Evolutionary conservation across 2,329 filamentous ascomycete genomes (phyloP).

Genomic region (Fusarium decemcellulare): DNA sequence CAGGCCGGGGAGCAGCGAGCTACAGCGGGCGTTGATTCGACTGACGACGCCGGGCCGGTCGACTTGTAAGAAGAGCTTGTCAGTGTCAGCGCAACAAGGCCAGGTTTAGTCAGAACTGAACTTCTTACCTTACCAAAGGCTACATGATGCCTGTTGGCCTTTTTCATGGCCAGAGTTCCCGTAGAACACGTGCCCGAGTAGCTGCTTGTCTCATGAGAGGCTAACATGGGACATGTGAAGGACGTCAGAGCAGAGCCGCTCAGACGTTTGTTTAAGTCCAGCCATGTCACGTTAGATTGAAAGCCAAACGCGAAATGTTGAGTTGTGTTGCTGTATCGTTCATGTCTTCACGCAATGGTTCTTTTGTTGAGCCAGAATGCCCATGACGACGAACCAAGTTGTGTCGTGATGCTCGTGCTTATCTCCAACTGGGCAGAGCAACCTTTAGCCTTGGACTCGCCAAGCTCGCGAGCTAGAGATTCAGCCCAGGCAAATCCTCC

Average conservation of each 20-base stretch:
- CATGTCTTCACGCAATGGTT: neutral
- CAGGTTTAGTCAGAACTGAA: neutral
- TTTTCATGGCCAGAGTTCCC: neutral
- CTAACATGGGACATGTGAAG: conserved; percentile 24
- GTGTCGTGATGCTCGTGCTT: too few relatives aligned
- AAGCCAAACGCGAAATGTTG: neutral
- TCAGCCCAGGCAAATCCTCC: conserved; percentile 7
- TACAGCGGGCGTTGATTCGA: conserved; percentile 1
- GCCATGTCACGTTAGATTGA: conserved; percentile 1
- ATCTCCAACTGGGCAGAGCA: neutral
- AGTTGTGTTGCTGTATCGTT: neutral
- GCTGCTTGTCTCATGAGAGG: conserved; percentile 17
- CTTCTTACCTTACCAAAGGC: neutral
- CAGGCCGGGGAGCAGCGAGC: conserved; percentile 5
- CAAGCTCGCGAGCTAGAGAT: conserved; percentile 11
- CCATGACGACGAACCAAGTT: too few relatives aligned
- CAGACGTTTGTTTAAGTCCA: neutral
- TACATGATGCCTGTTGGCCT: too few relatives aligned
- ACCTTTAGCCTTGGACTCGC: neutral
- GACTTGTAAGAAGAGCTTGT: neutral
- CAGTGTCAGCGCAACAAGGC: neutral
- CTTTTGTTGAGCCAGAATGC: too few relatives aligned
- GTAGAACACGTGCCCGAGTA: conserved; percentile 14
- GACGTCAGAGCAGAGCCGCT: conserved; percentile 9
- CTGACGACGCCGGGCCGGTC: conserved; percentile 4